Evolutionary conservation across 192 early-diverging fungal species (phyloP), one percentile per base, ranked within the genome.

Genomic region (Podila horticola): DNA sequence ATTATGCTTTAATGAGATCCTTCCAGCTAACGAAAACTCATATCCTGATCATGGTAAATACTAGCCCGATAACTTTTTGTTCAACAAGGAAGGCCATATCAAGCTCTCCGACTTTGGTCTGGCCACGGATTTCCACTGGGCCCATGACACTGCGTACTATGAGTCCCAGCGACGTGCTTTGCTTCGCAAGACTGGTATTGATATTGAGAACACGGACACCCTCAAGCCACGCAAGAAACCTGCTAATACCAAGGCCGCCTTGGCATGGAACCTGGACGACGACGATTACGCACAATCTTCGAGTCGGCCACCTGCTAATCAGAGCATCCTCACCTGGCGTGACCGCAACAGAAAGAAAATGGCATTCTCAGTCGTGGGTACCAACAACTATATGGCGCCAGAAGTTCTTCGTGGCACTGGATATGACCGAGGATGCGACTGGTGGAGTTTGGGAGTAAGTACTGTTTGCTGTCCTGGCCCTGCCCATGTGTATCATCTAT

Each of bases 331-430:
- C 64, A 89, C 68, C 71, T 85, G 88, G 84, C 74, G 84, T 52
- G 84, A 85, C 67, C 72, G 76, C n/a, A 73, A 85, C 60, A 66
- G 84, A 38, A 85, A 83, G 59, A 85, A 85, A 30, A 77, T 85
- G 75, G 94, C 91, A 3, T 95, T 90, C 72, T 94, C 94, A 0
- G 89, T 97, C 57, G 96, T 97, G 10, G 96, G 96, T 10, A 92
- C 91, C 34, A 95, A 95, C 45, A 95, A 97, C 83, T 97, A 97
- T 88, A 97, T 97, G 95, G 95, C 95, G 10, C 93, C 94, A 11
- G 96, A 97, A 79, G 91, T 96, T 24, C 85, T 97, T 59, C 74
- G 84, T 13, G 81, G 81, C 28, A 79, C 81, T 22, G 84, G 84
- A 41, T 85, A 84, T 51, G 75, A 85, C 60, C 71, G 65, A 17